phyloP scores from a whole-genome alignment of 352 stramenopile species.

The Pythium phragmiticola region DNA sequence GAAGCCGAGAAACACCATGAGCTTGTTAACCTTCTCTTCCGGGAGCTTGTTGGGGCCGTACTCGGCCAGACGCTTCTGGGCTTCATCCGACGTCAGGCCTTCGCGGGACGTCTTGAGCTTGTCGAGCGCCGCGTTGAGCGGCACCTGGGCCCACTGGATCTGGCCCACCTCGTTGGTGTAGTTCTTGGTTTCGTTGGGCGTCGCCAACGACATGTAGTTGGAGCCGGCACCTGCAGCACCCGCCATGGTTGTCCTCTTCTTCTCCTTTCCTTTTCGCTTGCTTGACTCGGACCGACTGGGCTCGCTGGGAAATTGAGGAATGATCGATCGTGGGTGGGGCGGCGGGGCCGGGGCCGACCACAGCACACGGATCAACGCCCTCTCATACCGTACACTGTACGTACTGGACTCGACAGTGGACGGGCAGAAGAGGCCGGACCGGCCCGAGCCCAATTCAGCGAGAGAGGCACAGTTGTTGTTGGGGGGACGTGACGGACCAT shows the following conservation, averaged over 20 bases:
- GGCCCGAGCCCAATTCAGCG: neutral
- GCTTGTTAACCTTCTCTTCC: constrained; percentile 76
- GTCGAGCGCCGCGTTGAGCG: constrained; percentile 77
- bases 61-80: constrained; percentile 66
- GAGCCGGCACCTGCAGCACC: constrained; percentile 33
- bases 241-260: constrained; percentile 42
- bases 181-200: constrained; percentile 75
- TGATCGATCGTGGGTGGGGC: constrained; percentile 25
- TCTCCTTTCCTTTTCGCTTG: constrained; percentile 18
- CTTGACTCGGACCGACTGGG: constrained; percentile 12
- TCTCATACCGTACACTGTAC: neutral
- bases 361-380: neutral
- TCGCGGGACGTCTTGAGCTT: constrained; percentile 76
- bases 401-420: too few relatives aligned
- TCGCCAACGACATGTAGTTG: constrained; percentile 79
- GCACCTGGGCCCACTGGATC: constrained; percentile 71
- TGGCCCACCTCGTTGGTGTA: constrained; percentile 78
- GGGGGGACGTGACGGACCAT: constrained; percentile 7
- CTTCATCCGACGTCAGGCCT: constrained; percentile 72
- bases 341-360: neutral
- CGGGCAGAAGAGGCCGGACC: constrained; percentile 10
- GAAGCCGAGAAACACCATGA: constrained; percentile 74
- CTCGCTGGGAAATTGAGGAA: constrained; percentile 63
- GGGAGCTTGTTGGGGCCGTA: constrained; percentile 84
- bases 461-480: constrained; percentile 8